Base-by-base conservation (phyloP, 2,329 filamentous ascomycete genomes). In the Aspergillus alliaceus region DNA sequence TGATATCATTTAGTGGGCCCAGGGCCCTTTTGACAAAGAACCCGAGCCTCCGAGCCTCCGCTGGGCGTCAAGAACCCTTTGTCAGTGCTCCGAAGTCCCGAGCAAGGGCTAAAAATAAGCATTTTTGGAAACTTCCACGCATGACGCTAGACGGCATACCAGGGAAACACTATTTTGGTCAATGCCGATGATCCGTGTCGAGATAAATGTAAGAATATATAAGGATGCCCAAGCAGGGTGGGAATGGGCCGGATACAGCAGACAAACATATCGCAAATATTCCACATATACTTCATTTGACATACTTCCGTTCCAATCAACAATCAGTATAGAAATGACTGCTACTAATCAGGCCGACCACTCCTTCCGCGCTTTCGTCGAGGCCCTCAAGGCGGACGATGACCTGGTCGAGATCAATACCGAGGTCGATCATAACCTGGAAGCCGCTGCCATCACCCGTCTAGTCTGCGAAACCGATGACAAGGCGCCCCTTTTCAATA, bases 401-500 rank as follows among this genome's bases (percentile, higher is more conserved):
- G 79, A 82, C 62, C 64, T 82, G 0, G 71, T 73, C 11, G 79
- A 81, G 50, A 81, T 81, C 58, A 69, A 79, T 55, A 49, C 51
- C 6, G 56, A 58, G 1, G 63, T 78, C 14, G 77, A 82, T 53
- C 75, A 79, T 4, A 59, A 81, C 50, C 72, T 82, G 32, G 78
- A 82, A 62, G 75, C 71, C 0, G 77, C 68, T 4, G 81, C 80
- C 12, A 81, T 83, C 52, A 78, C 77, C 4, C 72, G 80, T 4
- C 68, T 66, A 14, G 79, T 77, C 8, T 77, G 72, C 57, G 81
- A 83, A 58, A 75, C 68, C 0, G 63, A 80, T 42, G 75, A 74
- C 54, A 80, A 79, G 50, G 80, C 81, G 1, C 80, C 80, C 0
- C 72, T 84, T 0, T 82, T 83, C 72, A 80, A 82, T 66, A 83